A percentile compares a stretch with the other conserved stretches of the same genome.
Conservation (phyloP, 2,329 filamentous ascomycete species). For the Verticillium albo-atrum region DNA sequence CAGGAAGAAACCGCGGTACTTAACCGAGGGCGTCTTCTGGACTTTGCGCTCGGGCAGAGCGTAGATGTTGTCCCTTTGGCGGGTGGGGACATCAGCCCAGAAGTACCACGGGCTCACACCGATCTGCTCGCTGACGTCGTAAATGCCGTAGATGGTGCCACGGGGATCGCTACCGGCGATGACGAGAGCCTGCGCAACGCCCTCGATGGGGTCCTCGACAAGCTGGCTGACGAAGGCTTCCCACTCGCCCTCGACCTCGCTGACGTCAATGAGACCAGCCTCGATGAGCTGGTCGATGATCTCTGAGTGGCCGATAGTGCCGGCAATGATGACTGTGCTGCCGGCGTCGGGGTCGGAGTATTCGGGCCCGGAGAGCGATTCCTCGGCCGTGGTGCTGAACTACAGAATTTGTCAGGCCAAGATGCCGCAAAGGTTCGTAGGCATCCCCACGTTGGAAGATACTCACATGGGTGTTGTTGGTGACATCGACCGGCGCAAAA, state of each 20-base stretch:
- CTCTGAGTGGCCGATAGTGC: conserved; percentile 61
- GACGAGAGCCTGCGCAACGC: conserved; percentile 55
- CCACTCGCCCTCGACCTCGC: conserved; percentile 58
- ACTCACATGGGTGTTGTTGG: conserved; percentile 43
- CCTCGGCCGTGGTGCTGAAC: conserved; percentile 36
- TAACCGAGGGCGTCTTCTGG: conserved; percentile 57
- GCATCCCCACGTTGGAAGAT: background rate
- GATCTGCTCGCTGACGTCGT: conserved; percentile 69
- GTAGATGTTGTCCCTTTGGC: conserved; percentile 48
- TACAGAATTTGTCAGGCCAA: conserved; percentile 14
- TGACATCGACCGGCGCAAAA: conserved; percentile 38
- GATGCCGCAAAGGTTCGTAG: background rate
- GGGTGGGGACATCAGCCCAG: conserved; percentile 58
- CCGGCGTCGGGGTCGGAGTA: conserved; percentile 34
- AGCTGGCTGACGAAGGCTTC: conserved; percentile 62
- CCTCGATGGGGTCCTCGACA: conserved; percentile 52
- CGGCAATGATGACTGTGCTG: conserved; percentile 60
- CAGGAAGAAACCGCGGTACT: conserved; percentile 66
- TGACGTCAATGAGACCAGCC: conserved; percentile 52
- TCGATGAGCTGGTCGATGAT: conserved; percentile 55
- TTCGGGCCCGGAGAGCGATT: conserved; percentile 39
- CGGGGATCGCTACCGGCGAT: conserved; percentile 63
- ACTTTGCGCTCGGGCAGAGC: conserved; percentile 48
- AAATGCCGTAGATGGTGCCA: conserved; percentile 66
- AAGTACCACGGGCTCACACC: conserved; percentile 69